A percentile compares a stretch with the other conserved stretches of the same genome.
phyloP scores from a whole-genome alignment of 305 asterid genomes.

The Ajuga reptans region DNA sequence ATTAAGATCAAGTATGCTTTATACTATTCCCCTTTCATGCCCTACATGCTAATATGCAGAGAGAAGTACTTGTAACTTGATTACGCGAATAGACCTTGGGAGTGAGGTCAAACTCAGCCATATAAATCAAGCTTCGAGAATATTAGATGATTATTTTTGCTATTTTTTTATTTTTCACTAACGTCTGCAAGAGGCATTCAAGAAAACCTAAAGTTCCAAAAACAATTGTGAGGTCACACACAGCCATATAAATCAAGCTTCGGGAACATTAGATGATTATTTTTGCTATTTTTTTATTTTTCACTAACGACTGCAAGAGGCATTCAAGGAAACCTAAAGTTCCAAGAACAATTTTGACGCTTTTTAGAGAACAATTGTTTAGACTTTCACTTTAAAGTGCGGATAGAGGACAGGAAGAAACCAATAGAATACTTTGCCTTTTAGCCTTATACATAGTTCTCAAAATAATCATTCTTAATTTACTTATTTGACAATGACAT shows the following conservation, averaged over 20 bases:
- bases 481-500: not conserved
- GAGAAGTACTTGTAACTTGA: not conserved
- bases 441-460: constrained; percentile 11
- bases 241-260: not conserved
- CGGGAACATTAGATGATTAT: constrained; percentile 6
- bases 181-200: too few species aligned
- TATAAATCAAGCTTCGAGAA: too few species aligned
- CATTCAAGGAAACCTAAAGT: constrained; percentile 2
- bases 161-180: too few species aligned
- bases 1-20: not conserved
- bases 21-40: not conserved
- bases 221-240: not conserved
- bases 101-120: not conserved
- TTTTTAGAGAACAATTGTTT: constrained; percentile 4
- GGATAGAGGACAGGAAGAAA: not conserved
- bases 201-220: too few species aligned
- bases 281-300: not conserved
- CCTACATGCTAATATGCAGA: not conserved
- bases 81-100: not conserved
- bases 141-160: too few species aligned
- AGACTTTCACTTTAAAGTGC: not conserved
- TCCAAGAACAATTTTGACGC: not conserved
- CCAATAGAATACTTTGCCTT: not conserved
- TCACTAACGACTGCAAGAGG: not conserved
- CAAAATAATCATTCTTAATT: not conserved